These are phyloP conservation scores for Citrus reticulata DNA, from an alignment of 345 rosid genomes.

Conservation along the genomic window DNA sequence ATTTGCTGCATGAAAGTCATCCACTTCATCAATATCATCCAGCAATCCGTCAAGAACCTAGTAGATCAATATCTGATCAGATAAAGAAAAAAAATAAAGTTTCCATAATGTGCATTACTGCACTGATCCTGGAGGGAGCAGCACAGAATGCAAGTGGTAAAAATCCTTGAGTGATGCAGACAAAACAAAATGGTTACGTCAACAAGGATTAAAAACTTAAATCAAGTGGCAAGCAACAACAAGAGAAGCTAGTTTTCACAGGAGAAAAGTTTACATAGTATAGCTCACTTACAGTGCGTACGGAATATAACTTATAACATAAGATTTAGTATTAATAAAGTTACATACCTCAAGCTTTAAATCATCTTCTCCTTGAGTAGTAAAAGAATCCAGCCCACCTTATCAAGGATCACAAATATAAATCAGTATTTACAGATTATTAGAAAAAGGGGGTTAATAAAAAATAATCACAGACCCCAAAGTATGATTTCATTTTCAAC, in stretches of 20 bases:
- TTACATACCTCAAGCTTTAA: constrained; percentile 66
- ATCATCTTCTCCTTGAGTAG: constrained; percentile 41
- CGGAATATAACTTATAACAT: constrained; percentile 1
- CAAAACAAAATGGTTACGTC: not conserved
- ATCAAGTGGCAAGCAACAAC: not conserved
- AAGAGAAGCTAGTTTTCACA: not conserved
- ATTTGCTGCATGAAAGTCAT: constrained; percentile 55
- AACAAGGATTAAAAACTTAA: not conserved
- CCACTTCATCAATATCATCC: constrained; percentile 65
- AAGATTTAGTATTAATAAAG: constrained; percentile 4
- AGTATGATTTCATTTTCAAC: constrained; percentile 1
- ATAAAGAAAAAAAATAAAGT: not conserved
- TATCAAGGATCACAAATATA: constrained; percentile 7
- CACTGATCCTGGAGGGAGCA: not conserved
- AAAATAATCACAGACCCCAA: not conserved
- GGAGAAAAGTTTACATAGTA: not conserved
- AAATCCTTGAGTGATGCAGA: not conserved
- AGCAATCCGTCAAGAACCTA: constrained; percentile 80
- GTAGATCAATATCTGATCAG: constrained; percentile 22
- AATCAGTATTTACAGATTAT: constrained; percentile 12
- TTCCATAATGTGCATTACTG: not conserved
- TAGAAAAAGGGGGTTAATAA: not conserved
- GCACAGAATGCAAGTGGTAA: not conserved
- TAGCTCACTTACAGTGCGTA: not conserved
- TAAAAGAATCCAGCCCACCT: constrained; percentile 56